phyloP scores from a whole-genome alignment of 225 moss, liverwort and hornwort genomes.

The Marchantia polymorpha region DNA sequence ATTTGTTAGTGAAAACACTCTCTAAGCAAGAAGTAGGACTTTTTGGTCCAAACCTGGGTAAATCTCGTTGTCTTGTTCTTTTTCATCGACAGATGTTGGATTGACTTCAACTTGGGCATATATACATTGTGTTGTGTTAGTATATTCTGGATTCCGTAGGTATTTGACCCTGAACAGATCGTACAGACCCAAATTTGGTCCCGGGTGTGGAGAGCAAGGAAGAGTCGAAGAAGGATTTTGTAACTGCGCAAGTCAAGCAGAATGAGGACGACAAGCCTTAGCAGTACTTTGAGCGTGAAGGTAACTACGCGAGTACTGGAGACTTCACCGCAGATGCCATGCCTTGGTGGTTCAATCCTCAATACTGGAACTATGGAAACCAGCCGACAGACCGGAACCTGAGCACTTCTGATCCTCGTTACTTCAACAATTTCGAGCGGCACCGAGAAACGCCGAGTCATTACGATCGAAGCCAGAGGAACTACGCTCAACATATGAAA shows the following conservation, averaged over 20 bases:
- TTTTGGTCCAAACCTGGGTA: no score
- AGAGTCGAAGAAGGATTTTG: background rate
- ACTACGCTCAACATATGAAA: background rate
- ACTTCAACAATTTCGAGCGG: constrained; percentile 8
- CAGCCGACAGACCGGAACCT: background rate
- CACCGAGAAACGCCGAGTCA: background rate
- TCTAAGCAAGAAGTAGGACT: no score
- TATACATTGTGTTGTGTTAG: no score
- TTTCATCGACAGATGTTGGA: no score
- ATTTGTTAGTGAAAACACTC: no score
- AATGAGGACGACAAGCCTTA: background rate
- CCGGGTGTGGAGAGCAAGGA: constrained; percentile 12
- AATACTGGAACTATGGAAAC: constrained; percentile 19
- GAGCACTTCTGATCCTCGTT: background rate
- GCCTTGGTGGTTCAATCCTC: constrained; percentile 44
- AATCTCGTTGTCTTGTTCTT: no score
- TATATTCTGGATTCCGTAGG: no score
- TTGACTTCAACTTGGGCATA: no score
- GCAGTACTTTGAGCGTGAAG: constrained; percentile 12
- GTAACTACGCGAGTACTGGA: background rate
- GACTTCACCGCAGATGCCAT: constrained; percentile 32
- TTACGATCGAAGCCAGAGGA: background rate
- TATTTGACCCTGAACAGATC: no score
- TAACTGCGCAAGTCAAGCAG: background rate
- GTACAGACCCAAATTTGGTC: background rate